These are phyloP conservation scores for Penicillium cinerascens DNA, from an alignment of 495 filamentous ascomycete species.

Conservation along the genomic window DNA sequence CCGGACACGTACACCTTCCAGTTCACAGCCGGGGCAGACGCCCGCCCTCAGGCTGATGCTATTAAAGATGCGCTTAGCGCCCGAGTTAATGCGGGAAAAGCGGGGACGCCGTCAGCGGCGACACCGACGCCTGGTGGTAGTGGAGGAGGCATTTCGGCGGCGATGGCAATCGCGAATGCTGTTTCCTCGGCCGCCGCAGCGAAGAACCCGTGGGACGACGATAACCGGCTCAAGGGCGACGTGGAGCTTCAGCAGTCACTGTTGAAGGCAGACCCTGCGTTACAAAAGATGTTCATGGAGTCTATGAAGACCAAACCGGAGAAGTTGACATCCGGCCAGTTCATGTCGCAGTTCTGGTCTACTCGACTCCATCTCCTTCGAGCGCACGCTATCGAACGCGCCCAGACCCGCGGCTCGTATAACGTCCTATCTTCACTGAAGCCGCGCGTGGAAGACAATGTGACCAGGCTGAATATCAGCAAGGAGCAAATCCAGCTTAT, in stretches of 20 bases:
- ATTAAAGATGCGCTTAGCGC: conserved; percentile 79
- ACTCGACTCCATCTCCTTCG: conserved; percentile 78
- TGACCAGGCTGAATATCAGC: conserved; percentile 75
- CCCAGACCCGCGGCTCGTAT: conserved; percentile 80
- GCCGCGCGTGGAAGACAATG: conserved; percentile 70
- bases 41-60: conserved; percentile 76
- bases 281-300: conserved; percentile 80
- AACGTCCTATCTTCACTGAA: conserved; percentile 92
- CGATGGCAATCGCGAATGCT: conserved; percentile 59
- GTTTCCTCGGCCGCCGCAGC: conserved; percentile 41
- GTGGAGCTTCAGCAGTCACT: conserved; percentile 80
- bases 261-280: conserved; percentile 65
- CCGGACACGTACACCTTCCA: conserved; percentile 75
- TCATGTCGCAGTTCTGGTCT: conserved; percentile 91
- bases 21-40: conserved; percentile 74
- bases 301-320: conserved; percentile 74
- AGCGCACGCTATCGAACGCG: conserved; percentile 82
- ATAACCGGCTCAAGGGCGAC: conserved; percentile 67
- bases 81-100: conserved; percentile 67
- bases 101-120: conserved; percentile 42
- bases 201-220: conserved; percentile 67
- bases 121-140: conserved; percentile 26
- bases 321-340: conserved; percentile 68
- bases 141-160: conserved; percentile 46
- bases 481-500: conserved; percentile 92